Evolutionary conservation across 371 early-diverging fungal species (phyloP), one percentile per base, ranked within the genome.

Genomic region (Coemansia sp.): DNA sequence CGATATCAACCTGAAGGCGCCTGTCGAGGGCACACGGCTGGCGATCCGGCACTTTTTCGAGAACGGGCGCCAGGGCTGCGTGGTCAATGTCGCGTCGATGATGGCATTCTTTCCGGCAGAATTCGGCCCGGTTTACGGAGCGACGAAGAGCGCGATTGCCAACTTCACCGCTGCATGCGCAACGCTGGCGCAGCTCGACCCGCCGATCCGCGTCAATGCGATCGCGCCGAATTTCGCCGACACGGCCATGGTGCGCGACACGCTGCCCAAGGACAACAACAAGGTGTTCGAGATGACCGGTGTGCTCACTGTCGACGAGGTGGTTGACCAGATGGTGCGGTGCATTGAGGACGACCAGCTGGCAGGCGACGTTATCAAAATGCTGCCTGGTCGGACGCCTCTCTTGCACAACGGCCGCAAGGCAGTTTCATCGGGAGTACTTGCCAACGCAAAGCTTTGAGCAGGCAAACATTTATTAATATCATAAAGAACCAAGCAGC

Each of bases 221-320:
- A 81, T 93, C 3, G 90, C 91, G 0, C 93, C 93, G 0, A 83
- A 85, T 63, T 92, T 90, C 66, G 83, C 88, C 6, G 84, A 84
- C 57, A 85, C 82, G 48, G 70, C 62, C n/a, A 76, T 83, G 72
- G 64, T 71, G 30, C 48, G 57, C 8, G 68, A 77, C 47, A 59
- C 55, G 14, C 55, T 65, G 5, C 62, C 72, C 53, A 71, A 66
- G 56, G 67, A 62, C 4, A 62, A 55, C 16, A 62, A 51, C 26
- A 20, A 10, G 5, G n/a, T 78, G 54, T 34, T 78, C 8, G 38
- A 55, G 34, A 54, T 35, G 42, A 61, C 68, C 36, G 81, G 84
- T 8, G 75, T 84, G 5, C 74, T 90, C 36, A 65, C 71, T 1
- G 57, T 56, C 0, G 80, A 81, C 14, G 70, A 76, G 55, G 88